A percentile compares a stretch with the other conserved stretches of the same genome.
Evolutionary conservation across 2,329 filamentous ascomycete species (phyloP).

Genomic region (Xylaria sp.): DNA sequence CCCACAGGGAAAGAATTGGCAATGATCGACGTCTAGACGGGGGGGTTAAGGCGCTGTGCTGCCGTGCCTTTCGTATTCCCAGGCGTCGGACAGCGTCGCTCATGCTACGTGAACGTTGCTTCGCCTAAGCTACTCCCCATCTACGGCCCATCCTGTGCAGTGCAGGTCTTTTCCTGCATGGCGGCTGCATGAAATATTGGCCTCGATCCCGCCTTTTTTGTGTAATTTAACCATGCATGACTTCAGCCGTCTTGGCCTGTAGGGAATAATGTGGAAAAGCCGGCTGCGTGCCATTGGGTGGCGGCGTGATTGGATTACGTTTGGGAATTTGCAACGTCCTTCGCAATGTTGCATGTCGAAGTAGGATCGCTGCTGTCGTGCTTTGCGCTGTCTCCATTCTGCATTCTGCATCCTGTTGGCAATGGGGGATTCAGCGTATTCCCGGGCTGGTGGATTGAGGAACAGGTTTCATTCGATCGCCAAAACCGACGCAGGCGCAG

Average conservation of each 20-base stretch:
- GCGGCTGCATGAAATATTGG: constrained; percentile 32
- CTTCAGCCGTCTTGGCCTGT: constrained; percentile 39
- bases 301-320: constrained; percentile 19
- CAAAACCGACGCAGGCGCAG: no score
- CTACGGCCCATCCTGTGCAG: no score
- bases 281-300: constrained; percentile 18
- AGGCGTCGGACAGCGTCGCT: not conserved
- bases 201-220: constrained; percentile 19
- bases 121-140: constrained; percentile 30
- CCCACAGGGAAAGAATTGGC: constrained; percentile 7
- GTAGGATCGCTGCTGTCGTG: constrained; percentile 7
- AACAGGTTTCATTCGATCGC: no score
- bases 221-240: constrained; percentile 38
- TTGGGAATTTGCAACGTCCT: constrained; percentile 4
- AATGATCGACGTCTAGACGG: constrained; percentile 18
- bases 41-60: not conserved
- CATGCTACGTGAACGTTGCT: constrained; percentile 26
- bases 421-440: no score
- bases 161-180: constrained; percentile 23
- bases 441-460: no score
- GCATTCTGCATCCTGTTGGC: no score
- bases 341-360: constrained; percentile 17
- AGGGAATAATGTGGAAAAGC: constrained; percentile 20
- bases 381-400: not conserved
- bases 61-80: constrained; percentile 9